phyloP scores from a whole-genome alignment of 2,329 filamentous ascomycete genomes.

The Pleurostoma richardsiae region DNA sequence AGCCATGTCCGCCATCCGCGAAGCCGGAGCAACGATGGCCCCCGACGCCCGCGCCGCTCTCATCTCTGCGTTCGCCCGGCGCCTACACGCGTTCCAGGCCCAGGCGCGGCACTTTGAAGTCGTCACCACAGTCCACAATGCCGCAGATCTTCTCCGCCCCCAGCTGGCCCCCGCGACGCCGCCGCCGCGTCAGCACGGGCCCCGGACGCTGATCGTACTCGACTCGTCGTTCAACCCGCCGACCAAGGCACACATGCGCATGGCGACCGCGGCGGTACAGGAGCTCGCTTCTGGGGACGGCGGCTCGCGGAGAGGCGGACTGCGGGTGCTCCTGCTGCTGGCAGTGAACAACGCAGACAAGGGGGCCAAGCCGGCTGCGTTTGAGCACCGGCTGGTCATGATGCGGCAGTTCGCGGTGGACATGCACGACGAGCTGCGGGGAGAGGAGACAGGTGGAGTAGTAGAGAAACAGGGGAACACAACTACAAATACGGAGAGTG shows the following conservation, averaged over 20 bases:
- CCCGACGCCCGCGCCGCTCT: no score
- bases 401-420: conserved; percentile 66
- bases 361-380: conserved; percentile 60
- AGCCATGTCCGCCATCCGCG: no score
- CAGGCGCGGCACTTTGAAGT: conserved; percentile 6
- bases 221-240: conserved; percentile 68
- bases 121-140: background rate
- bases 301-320: conserved; percentile 3
- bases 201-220: conserved; percentile 46
- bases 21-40: no score
- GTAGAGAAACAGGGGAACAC: background rate
- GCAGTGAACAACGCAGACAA: conserved; percentile 64
- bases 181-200: conserved; percentile 13
- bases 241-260: conserved; percentile 54
- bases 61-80: background rate
- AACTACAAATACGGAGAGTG: background rate
- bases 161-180: conserved; percentile 3
- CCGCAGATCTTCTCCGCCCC: conserved; percentile 1
- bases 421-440: conserved; percentile 24
- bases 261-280: conserved; percentile 43
- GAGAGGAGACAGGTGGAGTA: background rate
- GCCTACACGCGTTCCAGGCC: conserved; percentile 6
- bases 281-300: conserved; percentile 1
- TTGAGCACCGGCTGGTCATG: conserved; percentile 63
- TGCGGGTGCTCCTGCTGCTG: conserved; percentile 53